Conservation (phyloP, 768 basidiomycete genomes). For the Panaeolus papilionaceus region DNA sequence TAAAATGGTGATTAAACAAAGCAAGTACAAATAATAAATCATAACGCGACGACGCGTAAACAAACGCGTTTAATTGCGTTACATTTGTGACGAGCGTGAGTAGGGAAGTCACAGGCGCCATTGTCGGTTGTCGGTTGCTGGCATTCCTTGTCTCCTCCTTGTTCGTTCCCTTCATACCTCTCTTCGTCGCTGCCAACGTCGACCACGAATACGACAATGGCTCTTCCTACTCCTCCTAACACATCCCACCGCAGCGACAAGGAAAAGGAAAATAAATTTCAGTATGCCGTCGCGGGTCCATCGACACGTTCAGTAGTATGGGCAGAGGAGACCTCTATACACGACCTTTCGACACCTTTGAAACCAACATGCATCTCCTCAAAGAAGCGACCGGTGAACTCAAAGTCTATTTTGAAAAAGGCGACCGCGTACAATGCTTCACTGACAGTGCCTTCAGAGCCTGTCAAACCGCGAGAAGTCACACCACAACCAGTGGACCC, state of each 20-base stretch:
- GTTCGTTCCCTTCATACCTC: slow-evolving; percentile 23
- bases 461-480: slow-evolving; percentile 52
- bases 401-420: slow-evolving; percentile 77
- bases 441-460: slow-evolving; percentile 48
- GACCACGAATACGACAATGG: slow-evolving; percentile 38
- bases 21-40: slow-evolving; percentile 31
- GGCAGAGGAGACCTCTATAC: slow-evolving; percentile 56
- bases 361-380: slow-evolving; percentile 35
- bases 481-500: slow-evolving; percentile 84
- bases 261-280: slow-evolving; percentile 55
- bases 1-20: background rate
- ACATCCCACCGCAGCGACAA: slow-evolving; percentile 54
- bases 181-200: slow-evolving; percentile 25
- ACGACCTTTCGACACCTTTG: slow-evolving; percentile 42
- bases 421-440: slow-evolving; percentile 31
- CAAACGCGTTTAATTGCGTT: slow-evolving; percentile 45
- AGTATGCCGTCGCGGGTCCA: slow-evolving; percentile 28
- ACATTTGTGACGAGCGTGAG: slow-evolving; percentile 29
- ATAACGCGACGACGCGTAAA: slow-evolving; percentile 42
- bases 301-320: slow-evolving; percentile 50
- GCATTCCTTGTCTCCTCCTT: slow-evolving; percentile 20
- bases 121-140: slow-evolving; percentile 29
- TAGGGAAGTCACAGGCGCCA: slow-evolving; percentile 4
- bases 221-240: slow-evolving; percentile 65
- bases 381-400: slow-evolving; percentile 44